Evolutionary conservation across 371 early-diverging fungal species (phyloP), one percentile per base, ranked within the genome.

Genomic region (Apophysomyces trapeziformis): DNA sequence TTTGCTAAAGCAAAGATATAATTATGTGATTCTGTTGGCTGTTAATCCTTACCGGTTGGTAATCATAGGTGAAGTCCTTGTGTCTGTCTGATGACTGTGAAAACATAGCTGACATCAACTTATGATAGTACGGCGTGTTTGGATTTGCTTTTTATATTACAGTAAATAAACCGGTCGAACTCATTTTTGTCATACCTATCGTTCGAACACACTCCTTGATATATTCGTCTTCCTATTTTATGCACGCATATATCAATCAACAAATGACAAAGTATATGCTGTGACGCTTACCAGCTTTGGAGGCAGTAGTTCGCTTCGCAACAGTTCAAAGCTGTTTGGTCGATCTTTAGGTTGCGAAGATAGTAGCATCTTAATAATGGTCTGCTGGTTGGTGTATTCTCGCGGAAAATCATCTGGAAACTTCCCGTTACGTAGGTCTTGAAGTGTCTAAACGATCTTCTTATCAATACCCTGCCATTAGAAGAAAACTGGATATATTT

Each of bases 11-110:
- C 36, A n/a, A 16, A 37, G 12, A 43, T 37, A 6, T 39, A 12
- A 41, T 18, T 11, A 4, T 16, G 18, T 37, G 9, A 38, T 26
- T 36, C 7, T 26, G 46, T 5, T 37, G 5, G 45, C 38, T 39
- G 26, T 6, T 59, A 18, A 12, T 11, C 44, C 75, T 75, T 67
- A 72, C 79, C 0, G 91, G 79, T 57, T 94, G 90, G 68, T 90
- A 93, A 64, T 97, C 98, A 68, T 92, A 97, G 0, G 95, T 90
- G 66, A 92, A 91, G 63, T 96, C 98, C 64, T 93, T 95, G 70
- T 94, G 94, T 66, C 86, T 81, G 78, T 95, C 93, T 0, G 90
- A 80, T 1, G 84, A 79, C 68, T 92, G 92, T 0, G 85, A 84
- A 68, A 97, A 97, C 70, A 98, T 80, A 14, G 94, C 87, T 1